Conservation (phyloP, 1,284 basidiomycete genomes). For the Fistulinella staudtii region DNA sequence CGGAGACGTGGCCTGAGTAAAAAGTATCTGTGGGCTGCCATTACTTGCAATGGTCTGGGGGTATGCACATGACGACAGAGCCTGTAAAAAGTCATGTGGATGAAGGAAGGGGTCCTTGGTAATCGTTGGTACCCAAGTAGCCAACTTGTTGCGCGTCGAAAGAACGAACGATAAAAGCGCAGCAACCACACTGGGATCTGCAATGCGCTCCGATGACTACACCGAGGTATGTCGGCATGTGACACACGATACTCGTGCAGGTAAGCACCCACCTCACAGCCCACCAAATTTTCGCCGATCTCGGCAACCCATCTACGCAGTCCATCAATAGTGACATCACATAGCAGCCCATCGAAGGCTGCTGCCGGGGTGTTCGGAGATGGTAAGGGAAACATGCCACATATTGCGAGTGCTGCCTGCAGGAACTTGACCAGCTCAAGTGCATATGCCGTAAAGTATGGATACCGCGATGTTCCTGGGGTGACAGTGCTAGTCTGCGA, state of each 20-base stretch:
- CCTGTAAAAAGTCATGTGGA: constrained; percentile 49
- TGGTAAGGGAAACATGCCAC: constrained; percentile 52
- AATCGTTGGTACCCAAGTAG: constrained; percentile 39
- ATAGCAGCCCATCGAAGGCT: constrained; percentile 61
- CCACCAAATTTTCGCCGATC: constrained; percentile 57
- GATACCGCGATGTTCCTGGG: constrained; percentile 24
- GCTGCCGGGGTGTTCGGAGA: constrained; percentile 22
- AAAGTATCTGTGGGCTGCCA: constrained; percentile 10
- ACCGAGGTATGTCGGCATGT: constrained; percentile 2
- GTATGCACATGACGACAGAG: constrained; percentile 36
- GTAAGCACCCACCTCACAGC: constrained; percentile 51
- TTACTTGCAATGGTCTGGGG: constrained; percentile 16
- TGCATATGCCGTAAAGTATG: constrained; percentile 44
- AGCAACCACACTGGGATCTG: constrained; percentile 66
- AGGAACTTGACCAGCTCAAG: constrained; percentile 71
- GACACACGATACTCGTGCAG: neutral
- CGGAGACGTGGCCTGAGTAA: neutral
- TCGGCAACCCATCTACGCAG: constrained; percentile 62
- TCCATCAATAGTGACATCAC: constrained; percentile 68
- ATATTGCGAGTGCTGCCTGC: constrained; percentile 64
- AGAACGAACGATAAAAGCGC: constrained; percentile 66
- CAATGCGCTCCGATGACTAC: constrained; percentile 69
- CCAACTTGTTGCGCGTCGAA: constrained; percentile 62
- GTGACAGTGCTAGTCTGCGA: constrained; percentile 11
- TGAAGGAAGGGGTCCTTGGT: constrained; percentile 77